These are phyloP conservation scores for Aspergillus texensis DNA, from an alignment of 2,329 filamentous ascomycete species.

Conservation along the genomic window DNA sequence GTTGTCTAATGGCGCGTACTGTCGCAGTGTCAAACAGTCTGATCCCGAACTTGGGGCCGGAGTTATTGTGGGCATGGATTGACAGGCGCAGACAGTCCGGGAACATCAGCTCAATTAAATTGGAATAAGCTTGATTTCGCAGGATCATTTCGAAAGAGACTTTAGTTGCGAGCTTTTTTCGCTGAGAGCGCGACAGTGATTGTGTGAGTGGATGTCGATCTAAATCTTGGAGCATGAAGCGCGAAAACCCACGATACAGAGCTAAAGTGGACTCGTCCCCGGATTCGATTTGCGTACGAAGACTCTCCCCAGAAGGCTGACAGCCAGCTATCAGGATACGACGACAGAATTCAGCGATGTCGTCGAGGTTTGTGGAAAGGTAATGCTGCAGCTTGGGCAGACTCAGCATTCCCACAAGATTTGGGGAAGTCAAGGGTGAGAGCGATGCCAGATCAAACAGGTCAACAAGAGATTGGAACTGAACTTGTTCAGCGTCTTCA, in stretches of 20 bases:
- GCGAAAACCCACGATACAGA: constrained; percentile 40
- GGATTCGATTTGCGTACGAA: constrained; percentile 31
- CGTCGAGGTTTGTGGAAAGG: not conserved
- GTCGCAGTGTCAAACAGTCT: constrained; percentile 37
- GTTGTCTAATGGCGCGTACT: constrained; percentile 29
- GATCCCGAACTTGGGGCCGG: constrained; percentile 47
- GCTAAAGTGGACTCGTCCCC: constrained; percentile 32
- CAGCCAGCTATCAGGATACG: not conserved
- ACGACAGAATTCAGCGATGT: not conserved
- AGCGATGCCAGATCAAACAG: constrained; percentile 1
- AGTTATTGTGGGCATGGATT: constrained; percentile 43
- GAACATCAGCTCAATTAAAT: constrained; percentile 50
- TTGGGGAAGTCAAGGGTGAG: not conserved
- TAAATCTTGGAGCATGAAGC: constrained; percentile 43
- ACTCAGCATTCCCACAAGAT: no score
- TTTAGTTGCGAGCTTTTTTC: constrained; percentile 37
- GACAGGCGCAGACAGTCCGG: constrained; percentile 52
- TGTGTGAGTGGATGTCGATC: constrained; percentile 17
- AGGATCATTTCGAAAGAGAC: constrained; percentile 42
- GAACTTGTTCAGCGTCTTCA: not conserved
- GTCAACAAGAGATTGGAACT: constrained; percentile 8
- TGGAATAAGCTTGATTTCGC: constrained; percentile 53
- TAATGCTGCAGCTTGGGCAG: not conserved
- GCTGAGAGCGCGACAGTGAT: constrained; percentile 32
- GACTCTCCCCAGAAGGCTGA: constrained; percentile 11